These are phyloP conservation scores for Dothiorella sarmentorum DNA, from an alignment of 2,329 filamentous ascomycete species.

Conservation along the genomic window DNA sequence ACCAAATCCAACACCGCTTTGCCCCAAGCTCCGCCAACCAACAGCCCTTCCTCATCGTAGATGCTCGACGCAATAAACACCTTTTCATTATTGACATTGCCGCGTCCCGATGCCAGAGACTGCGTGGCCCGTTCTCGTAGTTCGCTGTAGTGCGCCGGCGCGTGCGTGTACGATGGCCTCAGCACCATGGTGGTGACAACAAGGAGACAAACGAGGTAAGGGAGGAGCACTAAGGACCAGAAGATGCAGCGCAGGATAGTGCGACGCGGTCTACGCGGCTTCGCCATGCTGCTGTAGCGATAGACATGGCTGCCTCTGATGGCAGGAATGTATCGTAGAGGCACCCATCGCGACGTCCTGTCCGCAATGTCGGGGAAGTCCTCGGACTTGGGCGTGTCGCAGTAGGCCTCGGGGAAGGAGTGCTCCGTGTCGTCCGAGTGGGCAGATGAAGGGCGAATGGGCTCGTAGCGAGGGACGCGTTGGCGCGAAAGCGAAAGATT, in stretches of 20 bases:
- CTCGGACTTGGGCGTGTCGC: constrained; percentile 17
- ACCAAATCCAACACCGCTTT: constrained; percentile 59
- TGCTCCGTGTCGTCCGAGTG: constrained; percentile 11
- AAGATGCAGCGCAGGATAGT: constrained; percentile 22
- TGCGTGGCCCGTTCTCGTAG: constrained; percentile 35
- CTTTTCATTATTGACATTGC: constrained; percentile 58
- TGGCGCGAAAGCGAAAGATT: constrained; percentile 3
- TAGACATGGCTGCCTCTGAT: constrained; percentile 8
- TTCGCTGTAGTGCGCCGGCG: constrained; percentile 51
- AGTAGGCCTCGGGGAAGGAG: constrained; percentile 7
- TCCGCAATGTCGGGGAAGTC: constrained; percentile 1
- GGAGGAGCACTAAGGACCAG: constrained; percentile 32
- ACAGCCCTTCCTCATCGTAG: constrained; percentile 59
- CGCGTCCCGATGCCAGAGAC: constrained; percentile 36
- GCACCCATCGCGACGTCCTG: constrained; percentile 10
- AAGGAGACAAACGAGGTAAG: constrained; percentile 34
- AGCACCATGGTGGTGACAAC: constrained; percentile 47
- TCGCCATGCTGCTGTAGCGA: constrained; percentile 13
- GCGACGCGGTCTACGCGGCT: constrained; percentile 12
- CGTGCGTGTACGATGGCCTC: constrained; percentile 55
- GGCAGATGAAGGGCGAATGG: constrained; percentile 8
- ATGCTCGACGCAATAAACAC: constrained; percentile 72
- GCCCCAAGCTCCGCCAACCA: constrained; percentile 65
- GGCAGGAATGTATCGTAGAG: constrained; percentile 15
- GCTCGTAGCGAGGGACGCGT: constrained; percentile 16